A percentile compares a stretch with the other conserved stretches of the same genome.
phyloP scores from a whole-genome alignment of 2,329 filamentous ascomycete genomes.

The Fusarium bactridioides region DNA sequence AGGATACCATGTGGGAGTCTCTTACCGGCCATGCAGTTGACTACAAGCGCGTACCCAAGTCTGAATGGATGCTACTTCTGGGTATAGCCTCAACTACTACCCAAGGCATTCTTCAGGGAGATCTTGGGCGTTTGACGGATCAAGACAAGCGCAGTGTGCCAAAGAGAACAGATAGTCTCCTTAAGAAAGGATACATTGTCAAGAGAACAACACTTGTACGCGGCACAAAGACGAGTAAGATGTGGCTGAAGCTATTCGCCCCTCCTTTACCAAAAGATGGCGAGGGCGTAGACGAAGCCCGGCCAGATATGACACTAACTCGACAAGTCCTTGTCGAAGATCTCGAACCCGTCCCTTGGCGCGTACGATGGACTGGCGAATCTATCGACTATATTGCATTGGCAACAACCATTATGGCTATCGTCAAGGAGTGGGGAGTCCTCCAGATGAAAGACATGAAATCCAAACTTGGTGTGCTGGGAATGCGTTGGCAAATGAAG shows the following conservation, averaged over 20 bases:
- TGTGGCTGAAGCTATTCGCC: slow-evolving; percentile 66
- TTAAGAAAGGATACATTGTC: slow-evolving; percentile 67
- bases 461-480: slow-evolving; percentile 63
- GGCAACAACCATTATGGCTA: slow-evolving; percentile 64
- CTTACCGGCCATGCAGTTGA: slow-evolving; percentile 67
- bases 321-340: slow-evolving; percentile 52
- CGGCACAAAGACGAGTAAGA: slow-evolving; percentile 68
- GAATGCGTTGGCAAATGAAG: slow-evolving; percentile 67
- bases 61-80: slow-evolving; percentile 66
- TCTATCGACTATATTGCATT: slow-evolving; percentile 67
- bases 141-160: slow-evolving; percentile 72
- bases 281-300: slow-evolving; percentile 35
- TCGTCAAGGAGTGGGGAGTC: slow-evolving; percentile 65
- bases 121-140: slow-evolving; percentile 63
- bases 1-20: slow-evolving; percentile 66
- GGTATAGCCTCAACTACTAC: slow-evolving; percentile 64
- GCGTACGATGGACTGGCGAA: slow-evolving; percentile 63
- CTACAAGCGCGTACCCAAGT: slow-evolving; percentile 63
- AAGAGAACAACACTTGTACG: slow-evolving; percentile 67
- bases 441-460: slow-evolving; percentile 67
- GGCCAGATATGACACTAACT: slow-evolving; percentile 50
- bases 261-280: slow-evolving; percentile 52
- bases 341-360: slow-evolving; percentile 64
- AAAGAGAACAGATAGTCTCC: slow-evolving; percentile 66
- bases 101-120: slow-evolving; percentile 67